Evolutionary conservation across 352 stramenopile species (phyloP).

Genomic region (Globisporangium nodosum): DNA sequence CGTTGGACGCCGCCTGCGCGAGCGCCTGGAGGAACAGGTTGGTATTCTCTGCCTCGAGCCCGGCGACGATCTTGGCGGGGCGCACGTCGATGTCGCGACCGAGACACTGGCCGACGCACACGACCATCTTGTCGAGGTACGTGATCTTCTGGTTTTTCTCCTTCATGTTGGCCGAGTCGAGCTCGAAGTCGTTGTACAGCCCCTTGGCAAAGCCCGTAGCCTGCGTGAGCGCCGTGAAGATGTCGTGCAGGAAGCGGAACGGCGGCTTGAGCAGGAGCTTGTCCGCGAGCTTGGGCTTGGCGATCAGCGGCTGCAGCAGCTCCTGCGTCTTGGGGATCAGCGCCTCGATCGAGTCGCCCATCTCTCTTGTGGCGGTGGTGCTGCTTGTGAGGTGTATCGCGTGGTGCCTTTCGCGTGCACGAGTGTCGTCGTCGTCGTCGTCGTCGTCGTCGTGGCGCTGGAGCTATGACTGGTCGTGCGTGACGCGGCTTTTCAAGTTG

Average conservation of each 20-base stretch:
- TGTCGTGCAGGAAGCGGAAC: slow-evolving; percentile 96
- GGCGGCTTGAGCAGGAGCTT: slow-evolving; percentile 95
- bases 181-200: slow-evolving; percentile 78
- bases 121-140: slow-evolving; percentile 87
- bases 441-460: no score
- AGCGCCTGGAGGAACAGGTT: slow-evolving; percentile 76
- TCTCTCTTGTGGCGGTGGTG: slow-evolving; percentile 8
- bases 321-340: slow-evolving; percentile 78
- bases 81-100: slow-evolving; percentile 68
- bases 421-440: no score
- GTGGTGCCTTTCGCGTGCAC: no score
- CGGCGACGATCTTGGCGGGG: slow-evolving; percentile 82
- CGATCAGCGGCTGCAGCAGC: slow-evolving; percentile 85
- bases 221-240: slow-evolving; percentile 86
- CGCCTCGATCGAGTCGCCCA: slow-evolving; percentile 56
- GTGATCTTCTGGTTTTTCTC: slow-evolving; percentile 82
- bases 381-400: not conserved
- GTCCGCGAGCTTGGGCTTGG: slow-evolving; percentile 92
- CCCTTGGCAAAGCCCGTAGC: slow-evolving; percentile 84
- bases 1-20: slow-evolving; percentile 46
- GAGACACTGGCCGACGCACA: slow-evolving; percentile 59
- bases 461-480: no score
- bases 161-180: slow-evolving; percentile 80
- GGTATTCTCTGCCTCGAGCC: slow-evolving; percentile 80
- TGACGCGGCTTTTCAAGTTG: no score